Conservation (phyloP, 345 rosid genomes). For the Trapa incisa region DNA sequence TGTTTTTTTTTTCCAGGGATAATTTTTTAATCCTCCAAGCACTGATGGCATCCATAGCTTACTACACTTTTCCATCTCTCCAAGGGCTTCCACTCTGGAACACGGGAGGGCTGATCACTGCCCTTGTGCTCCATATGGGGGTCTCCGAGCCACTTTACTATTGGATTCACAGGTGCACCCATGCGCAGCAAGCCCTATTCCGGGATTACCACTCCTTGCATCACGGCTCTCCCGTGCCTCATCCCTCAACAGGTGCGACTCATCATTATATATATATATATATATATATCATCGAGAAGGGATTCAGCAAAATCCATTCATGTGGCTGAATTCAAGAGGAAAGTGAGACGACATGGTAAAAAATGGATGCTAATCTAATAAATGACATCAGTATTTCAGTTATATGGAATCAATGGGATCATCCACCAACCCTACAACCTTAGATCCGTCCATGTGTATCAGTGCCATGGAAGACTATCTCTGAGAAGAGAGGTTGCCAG, state of each 20-base stretch:
- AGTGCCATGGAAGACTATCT: too few species aligned
- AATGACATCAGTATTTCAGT: too few species aligned
- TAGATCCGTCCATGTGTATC: too few species aligned
- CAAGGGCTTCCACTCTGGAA: slow-evolving; percentile 57
- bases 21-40: slow-evolving; percentile 81
- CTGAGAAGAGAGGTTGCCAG: too few species aligned
- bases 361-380: too few species aligned
- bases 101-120: slow-evolving; percentile 43
- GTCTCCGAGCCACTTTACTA: slow-evolving; percentile 85
- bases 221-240: slow-evolving; percentile 70
- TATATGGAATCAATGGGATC: too few species aligned
- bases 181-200: slow-evolving; percentile 36
- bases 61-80: slow-evolving; percentile 36
- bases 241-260: slow-evolving; percentile 43
- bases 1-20: slow-evolving; percentile 50
- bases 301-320: too few species aligned
- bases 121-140: slow-evolving; percentile 54
- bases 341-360: too few species aligned
- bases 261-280: too few species aligned
- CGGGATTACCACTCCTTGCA: slow-evolving; percentile 62
- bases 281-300: too few species aligned
- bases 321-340: too few species aligned
- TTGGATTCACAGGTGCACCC: slow-evolving; percentile 46
- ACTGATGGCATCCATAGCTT: slow-evolving; percentile 42
- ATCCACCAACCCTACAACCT: too few species aligned